Base-by-base conservation (phyloP, 129 eudicot species). In the Mikania micrantha region DNA sequence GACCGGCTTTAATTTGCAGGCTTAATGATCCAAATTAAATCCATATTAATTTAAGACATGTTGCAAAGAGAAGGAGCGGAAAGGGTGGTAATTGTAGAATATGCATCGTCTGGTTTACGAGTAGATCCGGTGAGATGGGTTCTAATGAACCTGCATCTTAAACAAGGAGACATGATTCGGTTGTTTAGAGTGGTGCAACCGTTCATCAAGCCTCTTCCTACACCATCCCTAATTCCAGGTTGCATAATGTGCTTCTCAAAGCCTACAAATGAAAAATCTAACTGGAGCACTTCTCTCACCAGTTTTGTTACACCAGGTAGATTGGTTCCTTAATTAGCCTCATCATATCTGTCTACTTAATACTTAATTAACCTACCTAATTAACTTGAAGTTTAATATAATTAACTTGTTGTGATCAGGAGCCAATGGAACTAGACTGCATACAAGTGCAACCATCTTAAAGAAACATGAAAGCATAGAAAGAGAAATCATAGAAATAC, bases 161-260 rank as follows among this genome's bases (percentile, higher is more conserved):
- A 58, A 29, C 22, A 56, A 21, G 82, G 88, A 1, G 82, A 68
- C 59, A 73, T 20, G 36, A 64, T 83, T 44, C 72, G 76, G 77
- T 31, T 79, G 40, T 70, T 79, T 28, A 61, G 77, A 2, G 64
- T 83, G 72, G 75, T 79, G 27, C 77, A 53, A 31, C 68, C 73
- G 2, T 67, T 68, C 27, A 48, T 10, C 15, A 49, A 17, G 3
- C 29, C 11, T 2, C n/a, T 41, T 13, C n/a, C n/a, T n/a, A n/a
- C n/a, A n/a, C n/a, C n/a, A n/a, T n/a, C n/a, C n/a, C n/a, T n/a
- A n/a, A n/a, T n/a, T n/a, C 5, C 19, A 2, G 29, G 57, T 49
- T 49, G 57, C 57, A 29, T 28, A 49, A 21, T 20, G 21, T 49
- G 28, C 28, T 49, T 49, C 57, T 49, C 57, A 49, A 49, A 49